Evolutionary conservation across 78 protist genomes (phyloP).

Genomic region (Chrysochromulina parva): DNA sequence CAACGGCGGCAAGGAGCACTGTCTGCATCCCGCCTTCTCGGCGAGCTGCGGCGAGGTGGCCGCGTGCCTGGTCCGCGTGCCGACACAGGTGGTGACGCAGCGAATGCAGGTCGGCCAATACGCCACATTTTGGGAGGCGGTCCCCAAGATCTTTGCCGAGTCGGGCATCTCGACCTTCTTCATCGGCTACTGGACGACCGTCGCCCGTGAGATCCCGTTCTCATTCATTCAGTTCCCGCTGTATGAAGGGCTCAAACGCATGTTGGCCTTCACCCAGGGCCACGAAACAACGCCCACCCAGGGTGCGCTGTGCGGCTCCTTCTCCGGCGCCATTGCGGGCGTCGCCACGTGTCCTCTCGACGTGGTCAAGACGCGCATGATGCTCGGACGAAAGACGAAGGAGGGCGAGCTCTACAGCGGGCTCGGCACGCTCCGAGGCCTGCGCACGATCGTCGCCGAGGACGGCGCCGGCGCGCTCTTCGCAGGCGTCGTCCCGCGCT

Average conservation of each 20-base stretch:
- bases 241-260: slow-evolving; percentile 54
- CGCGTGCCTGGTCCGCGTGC: slow-evolving; percentile 73
- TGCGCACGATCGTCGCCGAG: background rate
- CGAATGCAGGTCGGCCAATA: slow-evolving; percentile 44
- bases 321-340: slow-evolving; percentile 62
- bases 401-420: background rate
- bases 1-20: background rate
- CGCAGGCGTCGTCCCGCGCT: slow-evolving; percentile 1
- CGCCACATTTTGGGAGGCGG: background rate
- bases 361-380: slow-evolving; percentile 75
- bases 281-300: background rate
- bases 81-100: slow-evolving; percentile 64
- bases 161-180: background rate
- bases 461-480: background rate
- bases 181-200: slow-evolving; percentile 4
- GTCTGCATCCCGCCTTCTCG: slow-evolving; percentile 10
- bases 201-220: slow-evolving; percentile 70
- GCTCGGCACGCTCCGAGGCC: background rate
- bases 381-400: slow-evolving; percentile 37
- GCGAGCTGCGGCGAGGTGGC: slow-evolving; percentile 57
- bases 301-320: slow-evolving; percentile 58
- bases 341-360: slow-evolving; percentile 72
- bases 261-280: background rate
- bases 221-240: slow-evolving; percentile 62
- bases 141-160: background rate